Evolutionary conservation across 345 rosid species (phyloP).

Genomic region (Hirschfeldia incana): DNA sequence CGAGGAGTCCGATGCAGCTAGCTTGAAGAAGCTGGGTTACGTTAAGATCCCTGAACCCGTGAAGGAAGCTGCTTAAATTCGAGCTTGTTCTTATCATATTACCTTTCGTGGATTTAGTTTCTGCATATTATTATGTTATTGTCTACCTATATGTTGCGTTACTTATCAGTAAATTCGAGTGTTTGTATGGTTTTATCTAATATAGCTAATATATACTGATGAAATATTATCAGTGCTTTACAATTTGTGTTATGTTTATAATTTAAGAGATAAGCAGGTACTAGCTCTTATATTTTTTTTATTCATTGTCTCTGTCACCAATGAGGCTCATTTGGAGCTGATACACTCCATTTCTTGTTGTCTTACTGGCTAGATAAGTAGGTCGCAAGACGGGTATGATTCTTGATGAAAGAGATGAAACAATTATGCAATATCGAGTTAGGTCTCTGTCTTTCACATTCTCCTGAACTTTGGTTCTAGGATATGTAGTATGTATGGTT

Average conservation of each 20-base stretch:
- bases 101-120: conserved; percentile 22
- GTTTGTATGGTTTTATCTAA: conserved; percentile 27
- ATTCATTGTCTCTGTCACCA: neutral
- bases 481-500: neutral
- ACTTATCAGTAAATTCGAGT: conserved; percentile 1
- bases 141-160: conserved; percentile 1
- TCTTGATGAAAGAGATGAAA: no score
- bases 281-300: neutral
- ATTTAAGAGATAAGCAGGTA: neutral
- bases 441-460: neutral
- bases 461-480: neutral
- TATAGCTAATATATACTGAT: conserved; percentile 8
- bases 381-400: no score
- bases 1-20: conserved; percentile 46
- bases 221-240: neutral
- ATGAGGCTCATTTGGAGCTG: neutral
- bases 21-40: conserved; percentile 80
- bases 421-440: neutral
- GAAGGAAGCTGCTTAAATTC: conserved; percentile 43
- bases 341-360: neutral
- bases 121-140: conserved; percentile 3
- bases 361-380: neutral
- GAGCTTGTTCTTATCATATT: conserved; percentile 24
- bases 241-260: conserved; percentile 23
- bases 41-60: conserved; percentile 51